Evolutionary conservation across 768 basidiomycete species (phyloP).

Genomic region (Collybia mongolica): DNA sequence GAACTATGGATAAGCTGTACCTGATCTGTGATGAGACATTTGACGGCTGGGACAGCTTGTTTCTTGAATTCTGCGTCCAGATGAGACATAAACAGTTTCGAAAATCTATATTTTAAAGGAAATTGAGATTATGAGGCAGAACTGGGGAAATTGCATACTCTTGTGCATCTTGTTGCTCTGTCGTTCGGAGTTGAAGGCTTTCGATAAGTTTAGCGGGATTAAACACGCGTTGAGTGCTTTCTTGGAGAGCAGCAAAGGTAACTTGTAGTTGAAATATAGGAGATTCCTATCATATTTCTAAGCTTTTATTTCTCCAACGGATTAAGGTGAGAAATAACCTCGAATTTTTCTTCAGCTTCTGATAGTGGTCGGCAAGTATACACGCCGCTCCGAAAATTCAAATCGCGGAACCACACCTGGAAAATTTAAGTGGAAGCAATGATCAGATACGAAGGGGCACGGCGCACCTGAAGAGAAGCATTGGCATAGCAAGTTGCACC

Average conservation of each 20-base stretch:
- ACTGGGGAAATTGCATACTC: constrained; percentile 54
- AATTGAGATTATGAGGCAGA: background rate
- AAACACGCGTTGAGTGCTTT: constrained; percentile 65
- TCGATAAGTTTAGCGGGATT: constrained; percentile 86
- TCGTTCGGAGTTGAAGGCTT: constrained; percentile 74
- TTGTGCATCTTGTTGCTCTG: constrained; percentile 96
- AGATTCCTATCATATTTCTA: constrained; percentile 49
- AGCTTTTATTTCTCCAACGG: constrained; percentile 2
- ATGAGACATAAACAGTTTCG: constrained; percentile 91
- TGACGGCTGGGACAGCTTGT: constrained; percentile 62
- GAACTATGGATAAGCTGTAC: constrained; percentile 28
- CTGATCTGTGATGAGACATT: constrained; percentile 72
- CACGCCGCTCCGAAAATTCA: constrained; percentile 78
- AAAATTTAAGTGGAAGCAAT: constrained; percentile 1
- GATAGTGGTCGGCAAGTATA: constrained; percentile 69
- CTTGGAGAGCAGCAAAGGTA: constrained; percentile 84
- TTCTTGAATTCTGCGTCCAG: constrained; percentile 86
- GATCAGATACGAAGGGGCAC: background rate
- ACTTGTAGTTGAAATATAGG: constrained; percentile 78
- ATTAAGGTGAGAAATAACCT: constrained; percentile 18
- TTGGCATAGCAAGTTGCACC: constrained; percentile 98
- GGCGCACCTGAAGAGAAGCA: constrained; percentile 81
- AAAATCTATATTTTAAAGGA: constrained; percentile 58
- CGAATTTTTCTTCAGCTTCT: constrained; percentile 42
- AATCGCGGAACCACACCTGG: constrained; percentile 91